Conservation (phyloP, 2,329 filamentous ascomycete genomes). For the Leptographium lundbergii region DNA sequence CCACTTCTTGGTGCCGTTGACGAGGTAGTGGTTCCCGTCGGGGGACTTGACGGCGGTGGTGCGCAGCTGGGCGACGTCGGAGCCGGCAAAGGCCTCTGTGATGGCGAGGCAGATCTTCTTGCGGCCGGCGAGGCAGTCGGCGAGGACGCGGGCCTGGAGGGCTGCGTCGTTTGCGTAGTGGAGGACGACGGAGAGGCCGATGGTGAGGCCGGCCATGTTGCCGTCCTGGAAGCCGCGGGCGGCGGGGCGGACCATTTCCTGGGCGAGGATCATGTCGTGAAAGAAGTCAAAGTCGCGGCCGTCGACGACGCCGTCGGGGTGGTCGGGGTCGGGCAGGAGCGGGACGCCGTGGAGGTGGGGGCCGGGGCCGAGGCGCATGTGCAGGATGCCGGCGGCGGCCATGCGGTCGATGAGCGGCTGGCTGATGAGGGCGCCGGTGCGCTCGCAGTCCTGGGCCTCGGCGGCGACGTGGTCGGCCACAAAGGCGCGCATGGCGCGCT, state of each 20-base stretch:
- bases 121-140: conserved; percentile 63
- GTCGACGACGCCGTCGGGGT: conserved; percentile 48
- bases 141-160: conserved; percentile 53
- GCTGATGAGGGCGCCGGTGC: conserved; percentile 57
- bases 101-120: conserved; percentile 86
- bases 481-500: conserved; percentile 59
- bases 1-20: conserved; percentile 73
- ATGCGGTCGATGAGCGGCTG: conserved; percentile 66
- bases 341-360: conserved; percentile 64
- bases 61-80: conserved; percentile 66
- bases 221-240: conserved; percentile 76
- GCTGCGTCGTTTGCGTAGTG: conserved; percentile 61
- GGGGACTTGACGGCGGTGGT: conserved; percentile 67
- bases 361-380: conserved; percentile 74
- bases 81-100: conserved; percentile 78
- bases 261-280: conserved; percentile 64
- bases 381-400: conserved; percentile 60
- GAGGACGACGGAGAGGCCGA: conserved; percentile 65
- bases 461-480: conserved; percentile 58
- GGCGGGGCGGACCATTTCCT: conserved; percentile 60
- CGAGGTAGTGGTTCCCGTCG: conserved; percentile 60
- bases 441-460: conserved; percentile 66
- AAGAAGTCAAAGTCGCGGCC: conserved; percentile 81
- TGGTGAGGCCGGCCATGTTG: conserved; percentile 78
- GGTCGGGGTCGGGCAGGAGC: conserved; percentile 30